Evolutionary conservation across 495 filamentous ascomycete species (phyloP).

Genomic region (Evernia prunastri): DNA sequence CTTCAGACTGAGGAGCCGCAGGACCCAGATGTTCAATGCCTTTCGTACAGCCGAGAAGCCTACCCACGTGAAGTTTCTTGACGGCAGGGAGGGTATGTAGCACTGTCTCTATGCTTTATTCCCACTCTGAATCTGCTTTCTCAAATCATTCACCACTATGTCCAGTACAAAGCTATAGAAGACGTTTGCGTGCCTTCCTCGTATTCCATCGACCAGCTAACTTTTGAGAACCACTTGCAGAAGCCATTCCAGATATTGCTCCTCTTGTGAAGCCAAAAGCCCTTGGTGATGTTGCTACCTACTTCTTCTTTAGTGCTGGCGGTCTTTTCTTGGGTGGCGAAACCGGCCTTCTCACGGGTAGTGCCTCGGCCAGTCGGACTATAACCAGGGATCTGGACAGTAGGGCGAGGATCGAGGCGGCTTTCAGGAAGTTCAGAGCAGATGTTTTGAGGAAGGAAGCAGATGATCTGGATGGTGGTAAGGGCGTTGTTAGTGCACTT

Average conservation of each 20-base stretch:
- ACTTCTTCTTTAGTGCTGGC: conserved; percentile 54
- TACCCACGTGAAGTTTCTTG: conserved; percentile 53
- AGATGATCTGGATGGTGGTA: conserved; percentile 44
- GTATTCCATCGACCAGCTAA: too few relatives aligned
- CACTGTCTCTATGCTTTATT: background rate
- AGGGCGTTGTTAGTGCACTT: conserved; percentile 3
- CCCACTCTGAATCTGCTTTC: background rate
- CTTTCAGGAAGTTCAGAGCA: conserved; percentile 55
- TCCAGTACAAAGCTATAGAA: too few relatives aligned
- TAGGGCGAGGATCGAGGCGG: conserved; percentile 53
- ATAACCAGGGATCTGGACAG: conserved; percentile 50
- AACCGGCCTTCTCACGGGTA: conserved; percentile 51
- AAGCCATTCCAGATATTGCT: conserved; percentile 56
- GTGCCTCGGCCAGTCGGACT: conserved; percentile 41
- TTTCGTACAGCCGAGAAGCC: conserved; percentile 55
- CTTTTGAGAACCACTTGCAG: conserved; percentile 29
- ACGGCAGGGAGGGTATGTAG: conserved; percentile 49
- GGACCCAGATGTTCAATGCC: conserved; percentile 51
- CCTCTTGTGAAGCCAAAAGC: conserved; percentile 49
- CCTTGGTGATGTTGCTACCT: conserved; percentile 56
- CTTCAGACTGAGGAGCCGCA: conserved; percentile 47
- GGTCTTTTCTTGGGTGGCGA: conserved; percentile 62
- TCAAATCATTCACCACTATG: background rate
- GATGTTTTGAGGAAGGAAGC: conserved; percentile 56
- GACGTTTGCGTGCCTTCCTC: too few relatives aligned